Conservation (phyloP, 1,139 yeast genomes). For the Saccharomyces hybrid region DNA sequence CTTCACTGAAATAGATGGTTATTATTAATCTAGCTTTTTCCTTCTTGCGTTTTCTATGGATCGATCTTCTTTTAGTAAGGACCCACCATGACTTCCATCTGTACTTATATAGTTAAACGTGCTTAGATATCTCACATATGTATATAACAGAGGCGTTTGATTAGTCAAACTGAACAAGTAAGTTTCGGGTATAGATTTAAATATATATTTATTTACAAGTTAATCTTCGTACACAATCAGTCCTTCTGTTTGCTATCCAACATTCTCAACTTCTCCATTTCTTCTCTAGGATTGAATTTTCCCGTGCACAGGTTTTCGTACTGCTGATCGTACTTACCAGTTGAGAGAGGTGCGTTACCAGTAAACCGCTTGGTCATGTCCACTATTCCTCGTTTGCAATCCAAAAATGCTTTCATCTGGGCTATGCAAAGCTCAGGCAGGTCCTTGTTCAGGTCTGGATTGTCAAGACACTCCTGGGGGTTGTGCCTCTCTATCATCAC, state of each 20-base stretch:
- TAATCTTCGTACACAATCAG: conserved; percentile 2
- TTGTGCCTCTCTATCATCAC: conserved; percentile 84
- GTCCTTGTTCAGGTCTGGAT: conserved; percentile 67
- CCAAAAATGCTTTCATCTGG: conserved; percentile 76
- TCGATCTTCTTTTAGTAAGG: too few relatives aligned
- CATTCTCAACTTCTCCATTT: conserved; percentile 55
- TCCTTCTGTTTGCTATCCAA: conserved; percentile 19
- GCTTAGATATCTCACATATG: neutral
- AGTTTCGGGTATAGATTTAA: neutral
- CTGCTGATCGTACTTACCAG: conserved; percentile 86
- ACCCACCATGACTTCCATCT: too few relatives aligned
- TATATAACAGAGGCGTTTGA: neutral
- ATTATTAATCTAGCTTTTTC: too few relatives aligned
- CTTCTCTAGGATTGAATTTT: conserved; percentile 72
- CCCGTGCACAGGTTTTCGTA: conserved; percentile 74
- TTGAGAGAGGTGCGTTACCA: conserved; percentile 89
- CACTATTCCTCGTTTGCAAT: conserved; percentile 76
- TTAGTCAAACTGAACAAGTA: neutral
- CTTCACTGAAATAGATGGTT: neutral
- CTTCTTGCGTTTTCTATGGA: too few relatives aligned
- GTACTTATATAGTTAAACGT: neutral
- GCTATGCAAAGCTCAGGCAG: conserved; percentile 86
- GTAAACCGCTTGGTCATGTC: conserved; percentile 89
- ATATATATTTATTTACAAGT: neutral
- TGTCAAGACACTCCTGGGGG: conserved; percentile 79